Conservation (phyloP, 768 basidiomycete species). For the Tremella fuciformis region DNA sequence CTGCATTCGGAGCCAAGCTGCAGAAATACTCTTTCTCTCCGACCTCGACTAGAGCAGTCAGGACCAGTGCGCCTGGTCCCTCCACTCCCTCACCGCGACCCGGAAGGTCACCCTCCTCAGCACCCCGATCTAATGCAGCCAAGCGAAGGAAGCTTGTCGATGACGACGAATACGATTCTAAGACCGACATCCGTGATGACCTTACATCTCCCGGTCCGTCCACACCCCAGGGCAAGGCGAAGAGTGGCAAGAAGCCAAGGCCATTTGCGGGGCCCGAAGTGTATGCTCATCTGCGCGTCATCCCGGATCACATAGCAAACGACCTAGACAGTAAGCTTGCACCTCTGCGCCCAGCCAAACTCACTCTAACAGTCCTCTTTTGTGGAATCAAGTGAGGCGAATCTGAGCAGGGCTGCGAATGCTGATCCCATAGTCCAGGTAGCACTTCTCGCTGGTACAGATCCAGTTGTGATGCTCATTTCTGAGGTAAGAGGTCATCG, state of each 20-base stretch:
- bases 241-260: constrained; percentile 41
- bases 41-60: neutral
- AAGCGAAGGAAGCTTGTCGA: neutral
- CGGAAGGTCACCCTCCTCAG: neutral
- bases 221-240: neutral
- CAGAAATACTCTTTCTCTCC: constrained; percentile 4
- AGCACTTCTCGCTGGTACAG: neutral
- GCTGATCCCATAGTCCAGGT: constrained; percentile 19
- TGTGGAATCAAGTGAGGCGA: constrained; percentile 75
- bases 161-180: neutral
- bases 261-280: constrained; percentile 59
- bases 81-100: neutral
- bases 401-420: neutral
- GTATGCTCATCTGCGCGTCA: constrained; percentile 58
- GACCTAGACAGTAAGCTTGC: constrained; percentile 60
- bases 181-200: neutral
- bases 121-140: neutral
- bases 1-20: neutral
- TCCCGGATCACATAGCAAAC: constrained; percentile 60
- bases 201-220: neutral
- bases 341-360: neutral
- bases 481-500: constrained; percentile 64
- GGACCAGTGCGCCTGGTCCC: neutral
- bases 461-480: neutral
- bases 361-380: constrained; percentile 62